Evolutionary conservation across 2,329 filamentous ascomycete species (phyloP).

Genomic region (Colletotrichum eleusines): DNA sequence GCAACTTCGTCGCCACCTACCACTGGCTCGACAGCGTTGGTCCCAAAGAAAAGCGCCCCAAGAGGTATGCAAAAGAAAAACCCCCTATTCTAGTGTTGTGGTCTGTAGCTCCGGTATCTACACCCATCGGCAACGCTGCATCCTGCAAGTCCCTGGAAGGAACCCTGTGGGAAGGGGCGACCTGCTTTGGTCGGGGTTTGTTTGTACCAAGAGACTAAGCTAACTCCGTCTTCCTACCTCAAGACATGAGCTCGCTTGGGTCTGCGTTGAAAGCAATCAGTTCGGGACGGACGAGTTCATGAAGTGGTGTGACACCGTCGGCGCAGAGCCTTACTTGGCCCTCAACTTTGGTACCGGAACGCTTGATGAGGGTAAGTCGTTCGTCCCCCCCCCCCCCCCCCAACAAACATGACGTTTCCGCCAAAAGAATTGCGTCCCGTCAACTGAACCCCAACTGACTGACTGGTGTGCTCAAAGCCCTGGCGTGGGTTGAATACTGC

Average conservation of each 20-base stretch:
- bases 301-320: conserved; percentile 80
- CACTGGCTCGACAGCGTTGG: conserved; percentile 88
- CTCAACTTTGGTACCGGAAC: conserved; percentile 86
- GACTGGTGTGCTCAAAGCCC: conserved; percentile 50
- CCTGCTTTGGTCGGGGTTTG: neutral
- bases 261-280: conserved; percentile 79
- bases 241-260: conserved; percentile 83
- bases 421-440: neutral
- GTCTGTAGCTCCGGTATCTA: neutral
- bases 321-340: conserved; percentile 82
- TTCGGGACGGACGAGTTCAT: conserved; percentile 92
- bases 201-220: conserved; percentile 19
- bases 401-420: neutral
- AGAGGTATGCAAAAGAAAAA: conserved; percentile 44
- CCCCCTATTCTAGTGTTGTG: neutral
- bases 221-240: conserved; percentile 21
- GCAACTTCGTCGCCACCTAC: conserved; percentile 88
- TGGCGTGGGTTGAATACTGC: conserved; percentile 89
- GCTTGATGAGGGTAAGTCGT: conserved; percentile 51
- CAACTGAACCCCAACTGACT: neutral
- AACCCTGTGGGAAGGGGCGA: conserved; percentile 7
- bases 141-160: neutral
- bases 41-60: conserved; percentile 75
- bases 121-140: neutral
- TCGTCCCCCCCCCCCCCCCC: too few species aligned